Base-by-base conservation (phyloP, 108 stramenopile species). In the Schizochytrium sp. region DNA sequence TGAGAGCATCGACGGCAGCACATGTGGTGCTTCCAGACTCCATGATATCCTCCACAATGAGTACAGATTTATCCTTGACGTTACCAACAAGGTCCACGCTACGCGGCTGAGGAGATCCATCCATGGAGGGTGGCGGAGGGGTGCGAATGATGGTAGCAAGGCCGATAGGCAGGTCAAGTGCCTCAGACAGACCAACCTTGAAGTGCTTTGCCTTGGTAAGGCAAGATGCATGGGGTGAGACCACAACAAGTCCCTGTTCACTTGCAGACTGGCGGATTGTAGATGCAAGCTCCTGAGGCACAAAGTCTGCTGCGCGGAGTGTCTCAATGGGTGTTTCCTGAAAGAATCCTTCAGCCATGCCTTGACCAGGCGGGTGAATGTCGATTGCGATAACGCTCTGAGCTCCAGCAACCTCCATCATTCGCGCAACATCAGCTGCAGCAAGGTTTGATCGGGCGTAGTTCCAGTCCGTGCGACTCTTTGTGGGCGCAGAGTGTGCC, bases 11-110 rank as follows among this genome's bases (percentile, higher is more conserved):
- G 10, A 55, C 89, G 61, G 50, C n/a, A 17, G 69, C 61, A 45
- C 10, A 73, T 42, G 90, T 72, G 28, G 92, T 91, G 5, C 87
- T 4, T 0, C 89, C 91, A 0, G 89, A 89, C 7, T 92, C 90
- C n/a, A 92, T 64, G 15, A 92, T 47, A 61, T 91, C 92, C 56
- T 92, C 92, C 15, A 92, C 92, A 72, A 92, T 87, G 19, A 92
- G n/a, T n/a, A 91, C 88, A 13, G 90, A 76, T 50, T 87, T 56
- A 12, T 89, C 92, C 3, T 4, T 4, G 42, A 90, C 90, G 56
- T 90, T 57, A 4, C 90, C 90, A 41, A 90, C 87, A 7, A 90
- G 87, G 17, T 87, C 49, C 50, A 87, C 17, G 50, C 53, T 83
- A 10, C 87, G 28, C 3, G 88, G n/a, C 38, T 38, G 50, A 13